These are phyloP conservation scores for Decorospora gaudefroyi DNA, from an alignment of 2,329 filamentous ascomycete species.

Conservation along the genomic window DNA sequence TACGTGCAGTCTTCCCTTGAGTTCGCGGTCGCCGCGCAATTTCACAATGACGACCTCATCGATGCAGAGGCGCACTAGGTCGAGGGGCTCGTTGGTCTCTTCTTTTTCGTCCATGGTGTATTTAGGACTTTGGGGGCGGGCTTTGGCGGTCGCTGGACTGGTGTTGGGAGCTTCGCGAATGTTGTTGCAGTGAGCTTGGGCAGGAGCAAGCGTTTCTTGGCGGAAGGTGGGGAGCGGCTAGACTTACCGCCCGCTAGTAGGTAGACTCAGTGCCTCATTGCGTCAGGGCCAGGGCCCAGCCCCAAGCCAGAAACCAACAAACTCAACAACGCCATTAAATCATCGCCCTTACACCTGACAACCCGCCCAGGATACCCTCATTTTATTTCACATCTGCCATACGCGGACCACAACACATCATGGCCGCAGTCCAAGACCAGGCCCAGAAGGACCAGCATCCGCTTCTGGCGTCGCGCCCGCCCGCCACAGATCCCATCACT, in stretches of 20 bases:
- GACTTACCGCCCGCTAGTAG: constrained; percentile 1
- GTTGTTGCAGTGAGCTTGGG: constrained; percentile 24
- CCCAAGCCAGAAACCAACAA: constrained; percentile 4
- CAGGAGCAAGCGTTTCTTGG: constrained; percentile 22
- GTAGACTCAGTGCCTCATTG: constrained; percentile 13
- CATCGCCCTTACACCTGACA: neutral
- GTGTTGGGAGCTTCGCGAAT: constrained; percentile 13
- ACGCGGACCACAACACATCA: constrained; percentile 11
- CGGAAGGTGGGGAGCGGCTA: constrained; percentile 18
- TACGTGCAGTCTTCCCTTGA: constrained; percentile 94
- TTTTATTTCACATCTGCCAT: neutral
- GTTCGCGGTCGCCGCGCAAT: constrained; percentile 89
- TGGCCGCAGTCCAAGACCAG: constrained; percentile 39
- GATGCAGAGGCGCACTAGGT: constrained; percentile 89
- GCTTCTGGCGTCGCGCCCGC: constrained; percentile 63
- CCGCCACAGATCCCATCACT: constrained; percentile 70
- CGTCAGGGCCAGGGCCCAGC: constrained; percentile 22
- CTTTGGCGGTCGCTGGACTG: no score
- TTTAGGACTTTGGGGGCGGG: no score
- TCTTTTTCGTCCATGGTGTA: constrained; percentile 89
- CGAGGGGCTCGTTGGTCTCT: constrained; percentile 84
- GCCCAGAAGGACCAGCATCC: constrained; percentile 49
- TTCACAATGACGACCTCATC: constrained; percentile 98
- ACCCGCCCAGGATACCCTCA: neutral
- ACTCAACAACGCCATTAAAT: constrained; percentile 5